Evolutionary conservation across 176 grass and related monocot species (phyloP), one percentile per base, ranked within the genome.

Genomic region (Bromus sterilis): DNA sequence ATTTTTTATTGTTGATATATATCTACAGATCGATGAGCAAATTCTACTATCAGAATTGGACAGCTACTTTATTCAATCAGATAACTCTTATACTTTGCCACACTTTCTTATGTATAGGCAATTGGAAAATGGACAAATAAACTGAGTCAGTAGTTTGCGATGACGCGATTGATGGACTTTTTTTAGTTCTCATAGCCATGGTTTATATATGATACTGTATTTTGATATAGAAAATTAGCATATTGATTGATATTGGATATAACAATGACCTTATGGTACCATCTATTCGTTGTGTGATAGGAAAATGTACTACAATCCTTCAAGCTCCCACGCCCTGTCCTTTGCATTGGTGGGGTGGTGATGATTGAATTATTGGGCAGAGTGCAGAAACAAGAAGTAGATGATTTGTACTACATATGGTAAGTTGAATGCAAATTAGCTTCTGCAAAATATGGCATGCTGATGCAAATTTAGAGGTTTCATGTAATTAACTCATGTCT

Each of bases 321-420:
- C 53, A 97, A 87, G 78, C 91, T 97, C 56, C 94, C 89, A 9
- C 82, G 76, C 3, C 91, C 89, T n/a, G 84, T 49, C 81, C 72
- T 97, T 62, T 97, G 94, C 74, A 89, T 97, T 51, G 94, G 94
- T 74, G 94, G 94, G 49, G 37, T 94, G 56, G 84, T 93, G 88
- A 93, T 85, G 83, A 77, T 97, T 85, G 91, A 97, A 51, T 83
- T 97, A 14, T 39, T 87, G 81, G 94, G 94, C 46, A 88, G 94
- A 56, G 60, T 89, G 60, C 94, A 94, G 76, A 94, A 58, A 81
- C 89, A 91, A 77, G 68, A 16, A 66, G 56, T 18, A 53, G 94
- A 97, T 62, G 37, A 86, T 85, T 74, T 20, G 28, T 97, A 93
- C 67, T 97, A 97, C 85, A 94, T 97, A 71, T 93, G 94, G 91